Evolutionary conservation across 1,284 basidiomycete genomes (phyloP).

Genomic region (Ganoderma lucidum): DNA sequence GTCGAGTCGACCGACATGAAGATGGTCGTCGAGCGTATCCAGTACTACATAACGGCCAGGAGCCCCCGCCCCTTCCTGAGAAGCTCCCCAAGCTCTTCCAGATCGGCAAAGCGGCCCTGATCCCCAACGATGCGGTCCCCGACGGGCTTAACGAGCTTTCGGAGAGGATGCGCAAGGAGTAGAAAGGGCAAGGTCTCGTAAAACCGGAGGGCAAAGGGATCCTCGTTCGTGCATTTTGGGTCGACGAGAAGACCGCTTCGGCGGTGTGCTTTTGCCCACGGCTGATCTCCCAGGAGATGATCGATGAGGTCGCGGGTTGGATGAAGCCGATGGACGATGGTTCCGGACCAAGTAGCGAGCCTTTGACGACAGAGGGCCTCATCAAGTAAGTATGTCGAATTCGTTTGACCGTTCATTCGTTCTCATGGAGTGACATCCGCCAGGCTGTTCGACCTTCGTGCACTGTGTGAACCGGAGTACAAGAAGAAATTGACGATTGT

Average conservation of each 20-base stretch:
- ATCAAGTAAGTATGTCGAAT: constrained; percentile 12
- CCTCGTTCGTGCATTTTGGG: constrained; percentile 23
- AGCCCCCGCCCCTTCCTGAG: constrained; percentile 26
- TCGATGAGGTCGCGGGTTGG: constrained; percentile 10
- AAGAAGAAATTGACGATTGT: constrained; percentile 29
- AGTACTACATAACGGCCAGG: constrained; percentile 16
- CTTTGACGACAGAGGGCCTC: constrained; percentile 13
- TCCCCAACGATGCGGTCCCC: constrained; percentile 23
- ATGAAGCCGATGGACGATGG: constrained; percentile 16
- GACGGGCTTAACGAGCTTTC: constrained; percentile 19
- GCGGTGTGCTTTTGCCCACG: constrained; percentile 26
- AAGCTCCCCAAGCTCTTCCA: constrained; percentile 31
- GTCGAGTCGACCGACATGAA: constrained; percentile 24
- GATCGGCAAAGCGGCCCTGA: constrained; percentile 23
- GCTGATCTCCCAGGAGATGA: constrained; percentile 23
- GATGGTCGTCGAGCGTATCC: constrained; percentile 14
- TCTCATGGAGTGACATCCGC: not conserved
- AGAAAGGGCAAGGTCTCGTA: constrained; percentile 17
- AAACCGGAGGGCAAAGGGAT: constrained; percentile 20
- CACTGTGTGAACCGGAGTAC: constrained; percentile 14
- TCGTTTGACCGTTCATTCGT: not conserved
- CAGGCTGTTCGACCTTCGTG: constrained; percentile 25
- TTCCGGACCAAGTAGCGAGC: constrained; percentile 9
- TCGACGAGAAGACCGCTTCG: constrained; percentile 17
- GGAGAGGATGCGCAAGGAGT: constrained; percentile 9